Base-by-base conservation (phyloP, 192 early-diverging fungal species). In the Backusella macrospora region DNA sequence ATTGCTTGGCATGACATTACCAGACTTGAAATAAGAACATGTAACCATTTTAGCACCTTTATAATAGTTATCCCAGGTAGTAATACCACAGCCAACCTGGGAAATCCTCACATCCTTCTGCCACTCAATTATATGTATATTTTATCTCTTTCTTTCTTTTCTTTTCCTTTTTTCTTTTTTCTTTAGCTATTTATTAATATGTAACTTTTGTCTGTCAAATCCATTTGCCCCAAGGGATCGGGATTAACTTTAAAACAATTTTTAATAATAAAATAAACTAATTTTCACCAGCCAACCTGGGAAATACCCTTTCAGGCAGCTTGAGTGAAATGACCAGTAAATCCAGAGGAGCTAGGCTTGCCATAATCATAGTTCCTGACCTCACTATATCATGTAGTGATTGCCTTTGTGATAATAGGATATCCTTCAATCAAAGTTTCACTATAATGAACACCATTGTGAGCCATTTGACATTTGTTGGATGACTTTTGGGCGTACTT, bases 261-360 rank as follows among this genome's bases (percentile, higher is more conserved):
- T n/a, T n/a, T n/a, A n/a, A n/a, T n/a, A n/a, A n/a, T n/a, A n/a
- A n/a, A n/a, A n/a, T n/a, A n/a, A n/a, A n/a, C n/a, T n/a, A n/a
- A n/a, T n/a, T n/a, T n/a, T n/a, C n/a, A n/a, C n/a, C 83, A 82
- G 18, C 83, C 83, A 26, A 84, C 39, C 39, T 75, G n/a, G 9
- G 70, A 76, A 4, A 76, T 80, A 1, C 37, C 18, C 39, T 77
- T 74, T 76, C 81, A 84, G 4, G 82, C 80, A 5, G 82, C 76
- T 38, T 84, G 83, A 37, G 85, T 86, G 69, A 84, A 86, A 39
- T 86, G 85, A 23, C 85, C 83, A 4, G 85, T 86, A 10, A 15
- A 7, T 1, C 15, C 5, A 9, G 59, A 16, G 74, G 81, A 81
- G 13, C 83, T 79, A 34, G 83, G 83, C 0, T 68, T 74, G 29